Percentiles rank a stretch among this genome's conserved stretches.
Evolutionary conservation across 805 yeast species (phyloP).

Genomic region (Suhomyces sp.): DNA sequence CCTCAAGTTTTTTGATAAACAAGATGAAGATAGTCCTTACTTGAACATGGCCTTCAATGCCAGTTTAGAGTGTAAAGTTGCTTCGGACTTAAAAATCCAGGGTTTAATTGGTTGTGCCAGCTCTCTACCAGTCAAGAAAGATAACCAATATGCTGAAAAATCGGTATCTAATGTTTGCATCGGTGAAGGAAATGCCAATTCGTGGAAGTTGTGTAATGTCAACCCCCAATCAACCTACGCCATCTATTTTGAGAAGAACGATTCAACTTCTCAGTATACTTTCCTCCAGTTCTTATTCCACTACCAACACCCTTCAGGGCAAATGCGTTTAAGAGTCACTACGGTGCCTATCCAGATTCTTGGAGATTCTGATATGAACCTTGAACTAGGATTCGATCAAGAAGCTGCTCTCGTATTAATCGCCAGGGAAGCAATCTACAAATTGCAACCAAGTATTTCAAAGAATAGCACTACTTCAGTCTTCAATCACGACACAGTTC

Average conservation of each 20-base stretch:
- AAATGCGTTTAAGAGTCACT: slow-evolving; percentile 58
- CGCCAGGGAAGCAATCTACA: slow-evolving; percentile 52
- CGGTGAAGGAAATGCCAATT: slow-evolving; percentile 53
- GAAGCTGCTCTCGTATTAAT: slow-evolving; percentile 64
- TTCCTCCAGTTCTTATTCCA: slow-evolving; percentile 54
- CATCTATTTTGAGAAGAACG: slow-evolving; percentile 51
- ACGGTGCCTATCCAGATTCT: slow-evolving; percentile 48
- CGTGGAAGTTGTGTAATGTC: slow-evolving; percentile 59
- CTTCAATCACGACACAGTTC: slow-evolving; percentile 29
- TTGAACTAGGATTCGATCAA: slow-evolving; percentile 58
- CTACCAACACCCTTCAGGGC: slow-evolving; percentile 61
- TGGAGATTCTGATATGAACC: slow-evolving; percentile 36
- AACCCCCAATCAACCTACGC: slow-evolving; percentile 60
- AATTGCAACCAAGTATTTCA: slow-evolving; percentile 24
- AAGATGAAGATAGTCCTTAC: slow-evolving; percentile 22
- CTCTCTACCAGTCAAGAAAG: slow-evolving; percentile 36
- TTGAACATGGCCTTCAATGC: slow-evolving; percentile 57
- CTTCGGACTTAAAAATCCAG: slow-evolving; percentile 48
- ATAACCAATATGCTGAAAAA: slow-evolving; percentile 17
- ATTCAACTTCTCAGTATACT: slow-evolving; percentile 26
- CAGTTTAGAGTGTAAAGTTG: slow-evolving; percentile 53
- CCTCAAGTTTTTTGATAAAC: slow-evolving; percentile 46
- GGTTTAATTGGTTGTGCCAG: slow-evolving; percentile 66
- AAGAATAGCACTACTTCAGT: slow-evolving; percentile 15
- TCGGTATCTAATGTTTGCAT: slow-evolving; percentile 31